Conservation (phyloP, 768 basidiomycete species). For the Multifurca ochricompacta region DNA sequence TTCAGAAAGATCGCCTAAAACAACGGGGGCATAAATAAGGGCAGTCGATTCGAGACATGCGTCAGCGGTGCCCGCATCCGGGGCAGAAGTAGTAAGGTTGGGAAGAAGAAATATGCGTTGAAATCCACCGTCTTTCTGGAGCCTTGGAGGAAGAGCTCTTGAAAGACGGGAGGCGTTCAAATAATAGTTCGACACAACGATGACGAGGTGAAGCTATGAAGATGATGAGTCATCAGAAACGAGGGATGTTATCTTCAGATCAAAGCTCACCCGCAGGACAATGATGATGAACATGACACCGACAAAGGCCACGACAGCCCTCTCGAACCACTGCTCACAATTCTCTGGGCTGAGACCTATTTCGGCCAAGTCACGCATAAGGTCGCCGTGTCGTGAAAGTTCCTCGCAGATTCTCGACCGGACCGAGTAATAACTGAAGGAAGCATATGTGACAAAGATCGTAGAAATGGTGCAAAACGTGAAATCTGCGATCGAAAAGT, state of each 20-base stretch:
- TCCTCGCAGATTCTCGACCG: slow-evolving; percentile 66
- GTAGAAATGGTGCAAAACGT: slow-evolving; percentile 58
- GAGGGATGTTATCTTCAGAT: background rate
- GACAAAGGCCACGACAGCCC: slow-evolving; percentile 51
- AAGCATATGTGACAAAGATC: slow-evolving; percentile 46
- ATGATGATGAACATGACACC: slow-evolving; percentile 53
- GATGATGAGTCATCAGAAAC: slow-evolving; percentile 1
- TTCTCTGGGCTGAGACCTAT: slow-evolving; percentile 72
- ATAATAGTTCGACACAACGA: slow-evolving; percentile 64
- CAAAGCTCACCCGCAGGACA: slow-evolving; percentile 52
- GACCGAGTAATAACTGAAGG: slow-evolving; percentile 44
- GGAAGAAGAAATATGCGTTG: slow-evolving; percentile 64
- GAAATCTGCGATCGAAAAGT: slow-evolving; percentile 75
- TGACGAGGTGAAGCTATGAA: slow-evolving; percentile 63
- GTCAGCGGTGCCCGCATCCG: slow-evolving; percentile 16
- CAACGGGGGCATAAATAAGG: slow-evolving; percentile 67
- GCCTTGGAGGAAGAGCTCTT: slow-evolving; percentile 19
- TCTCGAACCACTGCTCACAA: slow-evolving; percentile 73
- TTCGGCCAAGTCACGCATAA: slow-evolving; percentile 61
- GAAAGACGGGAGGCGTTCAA: slow-evolving; percentile 43
- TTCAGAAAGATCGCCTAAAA: slow-evolving; percentile 46
- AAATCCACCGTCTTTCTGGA: slow-evolving; percentile 27
- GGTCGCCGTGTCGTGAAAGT: slow-evolving; percentile 64
- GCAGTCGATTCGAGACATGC: background rate
- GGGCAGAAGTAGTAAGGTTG: slow-evolving; percentile 26